phyloP scores from a whole-genome alignment of 2,329 filamentous ascomycete genomes.

The Hymenoscyphus scutula region DNA sequence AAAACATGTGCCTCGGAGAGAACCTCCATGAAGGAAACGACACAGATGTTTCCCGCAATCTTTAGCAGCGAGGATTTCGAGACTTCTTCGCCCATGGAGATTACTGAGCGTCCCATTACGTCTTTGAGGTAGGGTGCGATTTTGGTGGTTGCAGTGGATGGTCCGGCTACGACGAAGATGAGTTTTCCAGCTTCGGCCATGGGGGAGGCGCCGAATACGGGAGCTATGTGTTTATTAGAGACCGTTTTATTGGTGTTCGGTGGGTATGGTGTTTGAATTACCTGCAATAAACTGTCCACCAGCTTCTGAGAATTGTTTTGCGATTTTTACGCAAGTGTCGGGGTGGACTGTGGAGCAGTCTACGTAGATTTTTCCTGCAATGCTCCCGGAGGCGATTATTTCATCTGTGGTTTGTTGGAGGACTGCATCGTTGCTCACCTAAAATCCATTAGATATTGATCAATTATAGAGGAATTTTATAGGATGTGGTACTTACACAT shows the following conservation, averaged over 20 bases:
- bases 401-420: slow-evolving; percentile 35
- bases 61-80: slow-evolving; percentile 43
- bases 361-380: slow-evolving; percentile 34
- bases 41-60: slow-evolving; percentile 40
- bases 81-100: slow-evolving; percentile 44
- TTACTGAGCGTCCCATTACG: slow-evolving; percentile 43
- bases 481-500: slow-evolving; percentile 15
- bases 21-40: slow-evolving; percentile 41
- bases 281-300: slow-evolving; percentile 35
- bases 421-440: slow-evolving; percentile 43
- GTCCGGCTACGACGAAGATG: slow-evolving; percentile 44
- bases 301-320: slow-evolving; percentile 36
- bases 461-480: slow-evolving; percentile 34
- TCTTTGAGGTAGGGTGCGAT: slow-evolving; percentile 43
- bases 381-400: slow-evolving; percentile 28
- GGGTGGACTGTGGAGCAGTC: slow-evolving; percentile 38
- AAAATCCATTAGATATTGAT: slow-evolving; percentile 19
- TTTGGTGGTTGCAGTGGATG: slow-evolving; percentile 34
- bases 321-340: slow-evolving; percentile 36
- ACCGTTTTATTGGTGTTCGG: neutral
- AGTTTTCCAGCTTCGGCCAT: slow-evolving; percentile 45
- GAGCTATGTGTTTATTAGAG: slow-evolving; percentile 37
- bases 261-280: slow-evolving; percentile 25
- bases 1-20: slow-evolving; percentile 47
- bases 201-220: slow-evolving; percentile 44